Base-by-base conservation (phyloP, 768 basidiomycete genomes). In the Panellus pusillus region DNA sequence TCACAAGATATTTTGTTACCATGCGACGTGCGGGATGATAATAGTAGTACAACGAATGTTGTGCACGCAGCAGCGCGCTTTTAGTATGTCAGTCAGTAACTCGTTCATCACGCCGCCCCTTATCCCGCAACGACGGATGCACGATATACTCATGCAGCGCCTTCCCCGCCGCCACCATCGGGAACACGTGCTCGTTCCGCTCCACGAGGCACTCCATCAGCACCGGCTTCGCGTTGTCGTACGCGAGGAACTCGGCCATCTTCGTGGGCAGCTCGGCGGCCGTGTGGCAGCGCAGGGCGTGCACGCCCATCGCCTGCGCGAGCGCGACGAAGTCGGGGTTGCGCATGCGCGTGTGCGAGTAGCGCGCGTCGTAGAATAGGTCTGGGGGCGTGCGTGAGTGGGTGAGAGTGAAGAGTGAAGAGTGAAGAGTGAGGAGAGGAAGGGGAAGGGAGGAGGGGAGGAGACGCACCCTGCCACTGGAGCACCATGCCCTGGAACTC, bases 241-340 rank as follows among this genome's bases (percentile, higher is more conserved):
- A 96, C 74, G 95, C 95, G 60, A 99, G 78, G 75, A 99, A 95
- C 79, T 98, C 94, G 77, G 94, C 94, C 96, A 99, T 98, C 80
- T 90, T 97, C 32, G 81, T 83, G 0, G 93, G 92, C 9, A 99
- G 79, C 50, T 99, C 94, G 39, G 79, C 85, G 1, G 78, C 67
- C 27, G 66, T 80, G 45, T 75, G 72, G 68, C 87, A 91, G 55
- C 91, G 81, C 63, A 98, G 84, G 18, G 90, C 95, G 64, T 97
- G 93, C 24, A 95, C 90, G 48, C 86, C 82, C 95, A 98, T 98
- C 5, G 95, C 79, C 62, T 86, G 75, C 15, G 96, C 91, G 32
- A 99, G 84, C 60, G 83, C 78, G 63, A 96, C 84, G 69, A 98
- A 98, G 74, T 98, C 87, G 7, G 97, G 97, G 73, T 98, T 98